Evolutionary conservation across 2,329 filamentous ascomycete genomes (phyloP).

Genomic region (Seiridium cupressi): DNA sequence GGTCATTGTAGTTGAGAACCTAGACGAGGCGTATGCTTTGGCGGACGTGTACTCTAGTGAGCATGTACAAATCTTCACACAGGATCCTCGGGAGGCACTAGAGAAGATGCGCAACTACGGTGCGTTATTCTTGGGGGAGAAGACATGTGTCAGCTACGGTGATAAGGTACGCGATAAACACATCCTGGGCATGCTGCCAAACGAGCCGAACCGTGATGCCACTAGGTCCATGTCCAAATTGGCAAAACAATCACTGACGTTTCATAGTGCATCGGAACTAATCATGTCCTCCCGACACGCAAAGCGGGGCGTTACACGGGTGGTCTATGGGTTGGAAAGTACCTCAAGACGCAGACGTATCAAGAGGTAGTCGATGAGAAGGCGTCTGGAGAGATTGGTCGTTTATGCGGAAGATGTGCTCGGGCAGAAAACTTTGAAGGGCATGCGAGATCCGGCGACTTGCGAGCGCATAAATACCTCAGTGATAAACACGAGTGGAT

Average conservation of each 20-base stretch:
- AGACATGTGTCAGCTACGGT: slow-evolving; percentile 51
- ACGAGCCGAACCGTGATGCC: no score
- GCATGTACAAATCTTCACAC: slow-evolving; percentile 50
- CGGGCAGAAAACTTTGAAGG: slow-evolving; percentile 52
- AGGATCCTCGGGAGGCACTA: slow-evolving; percentile 43
- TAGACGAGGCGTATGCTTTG: slow-evolving; percentile 43
- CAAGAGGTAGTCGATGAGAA: slow-evolving; percentile 43
- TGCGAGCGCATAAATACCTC: slow-evolving; percentile 42
- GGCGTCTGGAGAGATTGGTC: slow-evolving; percentile 45
- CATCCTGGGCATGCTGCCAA: no score
- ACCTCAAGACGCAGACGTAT: slow-evolving; percentile 49
- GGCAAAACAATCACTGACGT: not conserved
- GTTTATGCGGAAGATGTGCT: slow-evolving; percentile 46
- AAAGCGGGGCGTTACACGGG: slow-evolving; percentile 48
- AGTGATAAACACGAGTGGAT: slow-evolving; percentile 43
- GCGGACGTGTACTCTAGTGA: slow-evolving; percentile 48
- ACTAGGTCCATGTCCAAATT: not conserved
- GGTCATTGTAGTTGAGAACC: slow-evolving; percentile 37
- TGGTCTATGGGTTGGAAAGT: slow-evolving; percentile 56
- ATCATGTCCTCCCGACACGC: slow-evolving; percentile 51
- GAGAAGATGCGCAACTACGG: slow-evolving; percentile 51
- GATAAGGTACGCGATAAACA: slow-evolving; percentile 40
- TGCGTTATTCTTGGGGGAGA: slow-evolving; percentile 48
- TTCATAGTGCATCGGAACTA: slow-evolving; percentile 49
- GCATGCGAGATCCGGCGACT: slow-evolving; percentile 49